Conservation (phyloP, 306 rosid species). For the Castanopsis chinensis region DNA sequence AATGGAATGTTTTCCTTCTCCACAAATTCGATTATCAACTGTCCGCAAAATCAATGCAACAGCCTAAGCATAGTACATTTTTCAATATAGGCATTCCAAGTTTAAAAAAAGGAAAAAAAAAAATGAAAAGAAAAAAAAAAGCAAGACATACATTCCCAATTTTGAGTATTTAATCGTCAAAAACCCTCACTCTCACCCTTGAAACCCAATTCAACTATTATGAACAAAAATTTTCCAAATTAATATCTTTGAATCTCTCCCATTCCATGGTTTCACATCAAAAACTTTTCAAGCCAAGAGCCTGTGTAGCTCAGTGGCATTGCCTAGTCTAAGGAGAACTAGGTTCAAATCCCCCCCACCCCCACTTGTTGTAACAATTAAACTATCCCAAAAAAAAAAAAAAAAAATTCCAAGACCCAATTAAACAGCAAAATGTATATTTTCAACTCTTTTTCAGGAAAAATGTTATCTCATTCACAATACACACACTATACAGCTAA, state of each 20-base stretch:
- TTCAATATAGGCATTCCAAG: neutral
- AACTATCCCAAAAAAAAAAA: neutral
- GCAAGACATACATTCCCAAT: neutral
- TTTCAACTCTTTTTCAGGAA: neutral
- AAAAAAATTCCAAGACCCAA: neutral
- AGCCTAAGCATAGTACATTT: neutral
- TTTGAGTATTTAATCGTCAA: neutral
- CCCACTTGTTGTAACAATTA: too few relatives aligned
- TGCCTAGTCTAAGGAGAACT: too few relatives aligned
- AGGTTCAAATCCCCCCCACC: neutral
- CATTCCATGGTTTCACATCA: neutral
- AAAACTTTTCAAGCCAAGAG: too few relatives aligned
- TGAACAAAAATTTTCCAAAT: neutral
- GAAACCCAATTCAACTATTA: neutral
- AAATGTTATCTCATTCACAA: neutral
- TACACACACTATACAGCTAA: neutral
- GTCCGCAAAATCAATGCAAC: constrained; percentile 2
- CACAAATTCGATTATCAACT: constrained; percentile 63
- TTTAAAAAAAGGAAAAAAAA: neutral
- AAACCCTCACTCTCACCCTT: neutral
- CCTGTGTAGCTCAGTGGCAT: too few relatives aligned
- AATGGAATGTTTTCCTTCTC: constrained; percentile 53
- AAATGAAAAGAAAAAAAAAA: neutral
- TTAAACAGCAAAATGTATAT: neutral
- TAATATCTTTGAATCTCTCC: neutral